Evolutionary conservation across 352 stramenopile genomes (phyloP).

Genomic region (Globisporangium camurandrum): DNA sequence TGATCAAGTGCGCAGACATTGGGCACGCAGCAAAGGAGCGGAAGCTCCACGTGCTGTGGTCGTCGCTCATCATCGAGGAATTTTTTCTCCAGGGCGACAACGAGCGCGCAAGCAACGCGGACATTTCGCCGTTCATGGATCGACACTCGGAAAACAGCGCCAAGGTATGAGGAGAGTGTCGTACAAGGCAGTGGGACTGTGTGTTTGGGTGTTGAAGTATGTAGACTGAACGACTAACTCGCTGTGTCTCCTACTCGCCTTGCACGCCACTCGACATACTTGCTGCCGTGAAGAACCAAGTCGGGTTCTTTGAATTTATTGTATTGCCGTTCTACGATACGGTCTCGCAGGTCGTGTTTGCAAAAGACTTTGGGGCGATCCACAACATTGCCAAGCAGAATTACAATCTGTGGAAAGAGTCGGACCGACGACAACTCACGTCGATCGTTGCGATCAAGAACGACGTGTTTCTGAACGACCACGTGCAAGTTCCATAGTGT

Average conservation of each 20-base stretch:
- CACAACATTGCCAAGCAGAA: slow-evolving; percentile 76
- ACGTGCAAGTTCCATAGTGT: slow-evolving; percentile 33
- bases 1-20: slow-evolving; percentile 90
- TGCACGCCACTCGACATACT: neutral
- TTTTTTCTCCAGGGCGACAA: slow-evolving; percentile 94
- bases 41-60: slow-evolving; percentile 86
- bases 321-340: slow-evolving; percentile 78
- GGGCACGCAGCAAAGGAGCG: slow-evolving; percentile 87
- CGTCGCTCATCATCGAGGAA: slow-evolving; percentile 90
- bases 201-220: slow-evolving; percentile 3
- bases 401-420: slow-evolving; percentile 82
- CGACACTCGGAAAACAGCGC: slow-evolving; percentile 81
- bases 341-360: slow-evolving; percentile 69
- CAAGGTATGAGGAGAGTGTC: too few species aligned
- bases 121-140: slow-evolving; percentile 92
- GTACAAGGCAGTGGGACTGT: too few species aligned
- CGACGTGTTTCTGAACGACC: slow-evolving; percentile 69
- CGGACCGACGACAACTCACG: slow-evolving; percentile 65
- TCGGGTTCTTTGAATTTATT: slow-evolving; percentile 84
- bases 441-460: slow-evolving; percentile 79
- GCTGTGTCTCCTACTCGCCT: neutral
- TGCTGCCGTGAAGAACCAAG: slow-evolving; percentile 48
- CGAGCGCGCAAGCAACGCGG: slow-evolving; percentile 81
- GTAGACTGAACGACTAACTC: neutral
- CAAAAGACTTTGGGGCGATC: slow-evolving; percentile 60